These are phyloP conservation scores for Craterostigma plantagineum DNA, from an alignment of 257 asterid genomes.

Conservation along the genomic window DNA sequence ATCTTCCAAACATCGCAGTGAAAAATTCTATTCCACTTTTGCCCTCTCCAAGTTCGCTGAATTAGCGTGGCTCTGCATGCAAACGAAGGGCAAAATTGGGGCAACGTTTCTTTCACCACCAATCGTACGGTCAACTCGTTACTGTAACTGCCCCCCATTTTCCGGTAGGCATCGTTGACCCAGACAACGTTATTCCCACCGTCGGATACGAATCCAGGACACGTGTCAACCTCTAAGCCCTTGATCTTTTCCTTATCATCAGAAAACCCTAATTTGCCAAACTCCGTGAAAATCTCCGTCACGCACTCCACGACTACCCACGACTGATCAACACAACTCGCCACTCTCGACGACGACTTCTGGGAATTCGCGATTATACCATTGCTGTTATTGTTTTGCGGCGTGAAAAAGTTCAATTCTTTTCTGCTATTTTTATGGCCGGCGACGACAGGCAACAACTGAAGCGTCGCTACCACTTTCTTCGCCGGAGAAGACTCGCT, in stretches of 20 bases:
- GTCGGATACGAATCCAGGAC: conserved; percentile 30
- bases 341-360: no score
- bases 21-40: conserved; percentile 14
- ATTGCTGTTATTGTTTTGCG: no score
- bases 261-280: conserved; percentile 19
- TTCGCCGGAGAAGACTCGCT: conserved; percentile 6
- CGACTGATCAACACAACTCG: background rate
- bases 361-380: no score
- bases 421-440: no score
- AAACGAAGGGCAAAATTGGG: conserved; percentile 12
- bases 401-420: no score
- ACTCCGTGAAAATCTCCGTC: conserved; percentile 4
- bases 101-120: conserved; percentile 15
- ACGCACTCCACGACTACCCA: conserved; percentile 19
- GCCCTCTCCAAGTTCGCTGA: conserved; percentile 13
- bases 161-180: conserved; percentile 15
- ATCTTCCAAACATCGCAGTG: conserved; percentile 27
- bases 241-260: conserved; percentile 14
- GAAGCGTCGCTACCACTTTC: conserved; percentile 12
- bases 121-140: conserved; percentile 10
- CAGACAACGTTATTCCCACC: conserved; percentile 17
- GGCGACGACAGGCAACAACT: conserved; percentile 14
- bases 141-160: conserved; percentile 9
- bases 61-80: conserved; percentile 21
- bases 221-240: conserved; percentile 14